Evolutionary conservation across 306 rosid species (phyloP).

Genomic region (Corylus heterophylla): DNA sequence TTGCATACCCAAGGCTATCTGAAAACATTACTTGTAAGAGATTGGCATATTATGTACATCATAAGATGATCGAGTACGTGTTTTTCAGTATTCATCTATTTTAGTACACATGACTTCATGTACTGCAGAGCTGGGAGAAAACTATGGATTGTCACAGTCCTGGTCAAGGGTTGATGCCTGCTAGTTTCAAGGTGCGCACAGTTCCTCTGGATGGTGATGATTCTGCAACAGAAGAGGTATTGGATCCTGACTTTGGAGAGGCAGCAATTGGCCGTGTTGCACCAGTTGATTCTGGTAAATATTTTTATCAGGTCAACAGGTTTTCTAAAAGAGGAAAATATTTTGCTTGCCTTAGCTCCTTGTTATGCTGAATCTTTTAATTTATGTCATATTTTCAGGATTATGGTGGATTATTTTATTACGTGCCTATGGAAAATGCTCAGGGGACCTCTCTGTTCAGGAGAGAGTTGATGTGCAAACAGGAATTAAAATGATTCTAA

Average conservation of each 20-base stretch:
- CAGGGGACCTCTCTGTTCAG: constrained; percentile 77
- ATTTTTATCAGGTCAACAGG: constrained; percentile 4
- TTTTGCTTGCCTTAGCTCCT: constrained; percentile 6
- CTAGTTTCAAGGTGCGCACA: constrained; percentile 84
- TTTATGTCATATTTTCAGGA: constrained; percentile 41
- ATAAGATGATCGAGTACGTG: background rate
- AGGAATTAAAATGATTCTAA: constrained; percentile 85
- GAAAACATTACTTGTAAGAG: background rate
- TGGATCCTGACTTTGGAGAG: constrained; percentile 95
- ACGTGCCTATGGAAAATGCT: constrained; percentile 85
- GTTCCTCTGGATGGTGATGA: constrained; percentile 86
- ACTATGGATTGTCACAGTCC: constrained; percentile 93
- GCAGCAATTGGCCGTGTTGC: constrained; percentile 97
- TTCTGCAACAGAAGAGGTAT: constrained; percentile 76
- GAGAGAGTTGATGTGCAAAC: constrained; percentile 95
- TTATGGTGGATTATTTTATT: constrained; percentile 90
- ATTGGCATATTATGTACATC: background rate
- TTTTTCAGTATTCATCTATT: constrained; percentile 14
- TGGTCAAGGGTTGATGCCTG: constrained; percentile 96
- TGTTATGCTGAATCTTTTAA: constrained; percentile 18
- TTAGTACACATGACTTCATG: constrained; percentile 17
- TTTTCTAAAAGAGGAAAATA: background rate
- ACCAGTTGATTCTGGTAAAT: constrained; percentile 87
- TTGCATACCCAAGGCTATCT: background rate
- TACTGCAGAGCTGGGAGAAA: constrained; percentile 90